A percentile compares a stretch with the other conserved stretches of the same genome.
Conservation (phyloP, 257 asterid genomes). For the Solanum verrucosum region DNA sequence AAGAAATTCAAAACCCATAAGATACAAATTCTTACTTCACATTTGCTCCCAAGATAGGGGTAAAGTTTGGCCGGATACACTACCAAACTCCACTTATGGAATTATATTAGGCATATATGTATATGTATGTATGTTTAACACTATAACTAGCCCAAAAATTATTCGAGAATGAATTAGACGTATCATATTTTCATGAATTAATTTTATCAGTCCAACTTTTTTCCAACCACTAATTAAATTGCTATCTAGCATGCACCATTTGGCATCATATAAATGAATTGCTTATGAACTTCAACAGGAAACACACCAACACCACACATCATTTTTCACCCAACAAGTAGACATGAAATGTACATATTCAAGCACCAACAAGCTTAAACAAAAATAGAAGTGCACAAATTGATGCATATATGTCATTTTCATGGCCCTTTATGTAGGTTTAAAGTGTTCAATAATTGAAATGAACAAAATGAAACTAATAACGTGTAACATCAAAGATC, state of each 20-base stretch:
- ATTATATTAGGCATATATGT: background rate
- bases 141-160: background rate
- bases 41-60: no score
- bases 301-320: background rate
- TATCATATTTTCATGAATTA: background rate
- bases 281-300: background rate
- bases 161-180: background rate
- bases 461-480: background rate
- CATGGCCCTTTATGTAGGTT: background rate
- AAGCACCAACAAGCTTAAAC: background rate
- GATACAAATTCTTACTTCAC: no score
- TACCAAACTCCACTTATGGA: no score
- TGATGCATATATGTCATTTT: background rate
- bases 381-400: background rate
- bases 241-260: background rate
- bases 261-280: background rate
- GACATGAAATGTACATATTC: background rate
- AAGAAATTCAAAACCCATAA: no score
- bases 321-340: background rate
- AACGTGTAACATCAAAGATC: background rate
- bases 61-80: no score
- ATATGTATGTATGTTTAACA: no score
- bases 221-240: background rate
- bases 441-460: background rate
- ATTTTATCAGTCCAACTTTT: background rate